Evolutionary conservation across 495 filamentous ascomycete genomes (phyloP), one percentile per base, ranked within the genome.

Genomic region (Daldinia loculata): DNA sequence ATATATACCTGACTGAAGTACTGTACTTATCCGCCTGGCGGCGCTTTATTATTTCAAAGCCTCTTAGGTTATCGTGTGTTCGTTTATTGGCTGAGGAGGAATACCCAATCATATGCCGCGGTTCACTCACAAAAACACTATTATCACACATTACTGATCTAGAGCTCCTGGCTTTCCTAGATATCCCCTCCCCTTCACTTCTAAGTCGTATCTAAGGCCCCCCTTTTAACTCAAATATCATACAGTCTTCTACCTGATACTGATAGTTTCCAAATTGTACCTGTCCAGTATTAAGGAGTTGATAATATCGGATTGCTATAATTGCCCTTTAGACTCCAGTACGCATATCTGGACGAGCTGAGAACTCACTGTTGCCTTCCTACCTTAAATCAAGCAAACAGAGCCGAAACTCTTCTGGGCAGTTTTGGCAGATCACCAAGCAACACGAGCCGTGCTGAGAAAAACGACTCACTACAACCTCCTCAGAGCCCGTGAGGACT

Each of bases 71-170:
- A 65, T 63, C 67, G 70, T 70, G 72, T 65, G 66, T 69, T 59
- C 74, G 52, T 79, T 77, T 70, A 84, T 84, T 84, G 82, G 82
- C 72, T 63, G 67, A n/a, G 41, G 26, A 69, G 50, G 60, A 45
- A 72, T 38, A 29, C 61, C 82, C 82, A 84, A 84, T 84, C 82
- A 82, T 80, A 77, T 78, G 57, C 75, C 63, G 77, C 74, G 75
- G 17, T 67, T 75, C 61, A 70, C 70, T 48, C 9, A 17, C 39
- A 43, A 68, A 75, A 74, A 70, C 71, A 77, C 72, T 24, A 72
- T 68, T 75, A 79, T 67, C 72, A 80, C 76, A 70, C 73, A 75
- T 75, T 51, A 72, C 68, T 74, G 64, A 74, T 66, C 64, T 74
- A 61, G 72, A 72, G 53, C 68, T 77, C 50, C 59, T 74, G 74